These are phyloP conservation scores for Fraxinus paxiana DNA, from an alignment of 305 asterid genomes.

Conservation along the genomic window DNA sequence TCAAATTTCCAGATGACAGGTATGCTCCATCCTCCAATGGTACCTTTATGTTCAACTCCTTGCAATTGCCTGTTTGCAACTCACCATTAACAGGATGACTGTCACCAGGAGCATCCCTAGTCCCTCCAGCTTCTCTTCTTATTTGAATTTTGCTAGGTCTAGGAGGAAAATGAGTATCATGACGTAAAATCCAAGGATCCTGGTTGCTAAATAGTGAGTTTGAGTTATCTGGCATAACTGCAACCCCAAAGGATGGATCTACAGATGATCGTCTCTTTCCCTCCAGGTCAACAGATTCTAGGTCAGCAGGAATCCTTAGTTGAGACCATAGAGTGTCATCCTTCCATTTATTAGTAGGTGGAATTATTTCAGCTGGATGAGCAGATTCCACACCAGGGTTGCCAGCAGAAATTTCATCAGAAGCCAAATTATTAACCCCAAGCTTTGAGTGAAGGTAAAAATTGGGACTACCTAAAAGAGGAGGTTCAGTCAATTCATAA, in stretches of 20 bases:
- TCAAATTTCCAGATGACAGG: constrained; percentile 43
- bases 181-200: constrained; percentile 60
- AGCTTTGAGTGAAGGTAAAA: constrained; percentile 21
- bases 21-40: constrained; percentile 31
- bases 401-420: constrained; percentile 22
- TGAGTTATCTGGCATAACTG: constrained; percentile 39
- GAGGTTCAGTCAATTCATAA: constrained; percentile 21
- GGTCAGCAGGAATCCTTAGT: constrained; percentile 34
- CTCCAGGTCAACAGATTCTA: constrained; percentile 31
- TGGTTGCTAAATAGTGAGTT: constrained; percentile 47
- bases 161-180: constrained; percentile 63
- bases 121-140: constrained; percentile 46
- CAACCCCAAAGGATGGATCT: constrained; percentile 36
- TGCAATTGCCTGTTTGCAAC: background rate
- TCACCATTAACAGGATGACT: constrained; percentile 20
- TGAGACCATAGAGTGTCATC: constrained; percentile 37
- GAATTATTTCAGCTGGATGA: constrained; percentile 33
- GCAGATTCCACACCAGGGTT: constrained; percentile 7
- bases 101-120: constrained; percentile 34
- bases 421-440: constrained; percentile 29
- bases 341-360: constrained; percentile 37
- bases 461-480: constrained; percentile 34
- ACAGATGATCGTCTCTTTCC: constrained; percentile 19
- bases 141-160: constrained; percentile 51
- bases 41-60: constrained; percentile 6